Evolutionary conservation across 805 yeast genomes (phyloP).

Genomic region (Lipomyces kockii): DNA sequence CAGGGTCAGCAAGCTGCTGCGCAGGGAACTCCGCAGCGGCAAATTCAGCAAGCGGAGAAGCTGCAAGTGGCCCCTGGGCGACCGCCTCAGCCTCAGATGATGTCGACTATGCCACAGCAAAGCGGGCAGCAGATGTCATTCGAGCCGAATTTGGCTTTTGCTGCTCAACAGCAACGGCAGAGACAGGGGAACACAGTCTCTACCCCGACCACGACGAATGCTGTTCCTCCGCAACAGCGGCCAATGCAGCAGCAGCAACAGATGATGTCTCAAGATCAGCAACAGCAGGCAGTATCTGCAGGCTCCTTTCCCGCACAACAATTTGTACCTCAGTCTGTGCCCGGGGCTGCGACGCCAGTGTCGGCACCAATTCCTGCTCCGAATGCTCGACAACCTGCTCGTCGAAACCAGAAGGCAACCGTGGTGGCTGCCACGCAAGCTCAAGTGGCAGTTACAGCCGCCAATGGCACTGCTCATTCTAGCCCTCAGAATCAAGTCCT

Average conservation of each 20-base stretch:
- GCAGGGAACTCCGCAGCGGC: constrained; percentile 15
- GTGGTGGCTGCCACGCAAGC: background rate
- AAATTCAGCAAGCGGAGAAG: constrained; percentile 6
- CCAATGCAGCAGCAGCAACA: constrained; percentile 21
- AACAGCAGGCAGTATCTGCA: background rate
- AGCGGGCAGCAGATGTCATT: constrained; percentile 11
- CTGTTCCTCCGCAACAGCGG: constrained; percentile 11
- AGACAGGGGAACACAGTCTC: background rate
- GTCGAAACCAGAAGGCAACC: constrained; percentile 15
- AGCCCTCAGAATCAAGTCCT: background rate
- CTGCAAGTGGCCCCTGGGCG: background rate
- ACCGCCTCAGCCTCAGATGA: background rate
- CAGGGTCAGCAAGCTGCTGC: constrained; percentile 10
- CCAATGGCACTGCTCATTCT: background rate
- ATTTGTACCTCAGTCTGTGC: background rate
- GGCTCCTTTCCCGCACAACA: background rate
- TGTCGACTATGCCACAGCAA: background rate
- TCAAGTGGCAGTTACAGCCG: background rate
- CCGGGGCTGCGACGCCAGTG: constrained; percentile 5
- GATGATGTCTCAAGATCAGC: constrained; percentile 11
- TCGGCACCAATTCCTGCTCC: constrained; percentile 14
- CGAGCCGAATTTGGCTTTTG: constrained; percentile 12
- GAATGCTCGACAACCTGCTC: constrained; percentile 10
- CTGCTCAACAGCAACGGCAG: constrained; percentile 13
- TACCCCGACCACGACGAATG: background rate